phyloP scores from a whole-genome alignment of 352 stramenopile genomes.

The Thraustotheca clavata region DNA sequence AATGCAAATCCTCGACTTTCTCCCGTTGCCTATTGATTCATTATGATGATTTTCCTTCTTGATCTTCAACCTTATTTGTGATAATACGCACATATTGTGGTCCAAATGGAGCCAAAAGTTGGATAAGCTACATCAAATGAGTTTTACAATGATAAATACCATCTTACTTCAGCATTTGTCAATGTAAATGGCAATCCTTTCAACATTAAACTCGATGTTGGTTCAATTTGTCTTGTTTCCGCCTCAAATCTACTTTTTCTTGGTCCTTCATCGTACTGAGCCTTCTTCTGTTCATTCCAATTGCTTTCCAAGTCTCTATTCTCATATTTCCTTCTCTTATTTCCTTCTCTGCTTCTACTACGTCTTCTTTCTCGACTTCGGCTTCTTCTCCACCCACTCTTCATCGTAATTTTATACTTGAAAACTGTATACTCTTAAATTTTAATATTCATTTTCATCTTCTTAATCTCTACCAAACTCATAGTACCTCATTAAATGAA shows the following conservation, averaged over 20 bases:
- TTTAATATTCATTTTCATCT: too few relatives aligned
- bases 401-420: too few relatives aligned
- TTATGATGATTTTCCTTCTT: background rate
- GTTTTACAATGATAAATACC: background rate
- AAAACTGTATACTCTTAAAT: too few relatives aligned
- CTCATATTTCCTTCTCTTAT: conserved; percentile 1
- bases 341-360: conserved; percentile 12
- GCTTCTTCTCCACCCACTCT: too few relatives aligned
- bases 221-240: conserved; percentile 3
- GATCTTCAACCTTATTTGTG: conserved; percentile 46
- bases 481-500: too few relatives aligned
- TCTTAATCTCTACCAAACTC: too few relatives aligned
- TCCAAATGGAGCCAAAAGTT: conserved; percentile 38
- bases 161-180: conserved; percentile 12
- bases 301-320: conserved; percentile 15
- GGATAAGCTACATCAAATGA: conserved; percentile 39
- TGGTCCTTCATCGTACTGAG: conserved; percentile 1
- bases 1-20: conserved; percentile 72
- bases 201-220: conserved; percentile 7
- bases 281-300: conserved; percentile 14
- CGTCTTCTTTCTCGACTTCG: background rate
- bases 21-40: conserved; percentile 32
- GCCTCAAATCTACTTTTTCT: background rate
- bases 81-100: conserved; percentile 45
- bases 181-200: conserved; percentile 16